phyloP scores from a whole-genome alignment of 2,329 filamentous ascomycete genomes.

The Madurella fahalii region DNA sequence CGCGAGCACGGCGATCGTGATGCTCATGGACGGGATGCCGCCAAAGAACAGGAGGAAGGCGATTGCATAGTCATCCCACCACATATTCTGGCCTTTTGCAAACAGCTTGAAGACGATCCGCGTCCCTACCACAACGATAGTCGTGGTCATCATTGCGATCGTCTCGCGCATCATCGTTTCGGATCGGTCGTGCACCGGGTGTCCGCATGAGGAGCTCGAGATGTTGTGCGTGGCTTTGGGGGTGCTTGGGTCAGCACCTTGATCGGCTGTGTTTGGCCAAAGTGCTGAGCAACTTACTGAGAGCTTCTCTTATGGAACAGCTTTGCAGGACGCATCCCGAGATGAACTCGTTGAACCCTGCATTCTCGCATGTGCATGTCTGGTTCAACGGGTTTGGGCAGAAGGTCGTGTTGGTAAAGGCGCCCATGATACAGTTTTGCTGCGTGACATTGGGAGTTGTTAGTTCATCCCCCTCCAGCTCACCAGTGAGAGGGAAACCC shows the following conservation, averaged over 20 bases:
- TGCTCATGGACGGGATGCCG: conserved; percentile 15
- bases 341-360: neutral
- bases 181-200: too few relatives aligned
- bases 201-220: too few relatives aligned
- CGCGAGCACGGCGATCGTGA: conserved; percentile 8
- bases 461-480: neutral
- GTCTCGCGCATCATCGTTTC: too few relatives aligned
- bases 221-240: too few relatives aligned
- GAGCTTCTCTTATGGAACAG: too few relatives aligned
- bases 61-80: conserved; percentile 20
- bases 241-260: too few relatives aligned
- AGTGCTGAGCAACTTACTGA: too few relatives aligned
- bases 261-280: too few relatives aligned
- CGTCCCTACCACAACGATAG: neutral
- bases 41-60: conserved; percentile 13
- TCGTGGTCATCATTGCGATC: too few relatives aligned
- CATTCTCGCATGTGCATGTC: neutral
- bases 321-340: neutral
- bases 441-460: neutral
- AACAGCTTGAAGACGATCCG: conserved; percentile 18
- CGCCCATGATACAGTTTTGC: neutral
- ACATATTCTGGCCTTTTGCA: conserved; percentile 8
- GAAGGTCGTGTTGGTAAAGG: neutral
- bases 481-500: neutral
- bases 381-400: neutral